Evolutionary conservation across 495 filamentous ascomycete genomes (phyloP).

Genomic region (Polyplosphaeria fusca): DNA sequence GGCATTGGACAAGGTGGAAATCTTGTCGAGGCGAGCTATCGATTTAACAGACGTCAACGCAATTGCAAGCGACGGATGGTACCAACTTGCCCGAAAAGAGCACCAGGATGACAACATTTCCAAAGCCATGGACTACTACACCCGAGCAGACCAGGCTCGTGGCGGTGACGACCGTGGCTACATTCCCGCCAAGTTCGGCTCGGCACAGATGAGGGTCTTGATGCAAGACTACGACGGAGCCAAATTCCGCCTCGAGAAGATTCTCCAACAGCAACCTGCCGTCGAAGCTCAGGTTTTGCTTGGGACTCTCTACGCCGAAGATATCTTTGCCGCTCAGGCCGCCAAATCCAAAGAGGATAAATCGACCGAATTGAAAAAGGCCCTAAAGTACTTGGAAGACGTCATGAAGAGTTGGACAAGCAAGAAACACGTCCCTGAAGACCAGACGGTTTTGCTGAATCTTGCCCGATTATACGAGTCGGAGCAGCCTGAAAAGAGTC

Average conservation of each 20-base stretch:
- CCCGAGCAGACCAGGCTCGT: constrained; percentile 80
- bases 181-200: constrained; percentile 87
- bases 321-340: constrained; percentile 76
- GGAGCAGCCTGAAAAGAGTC: constrained; percentile 80
- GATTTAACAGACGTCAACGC: constrained; percentile 92
- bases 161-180: constrained; percentile 85
- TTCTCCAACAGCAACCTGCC: constrained; percentile 78
- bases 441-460: constrained; percentile 87
- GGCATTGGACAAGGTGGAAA: constrained; percentile 72
- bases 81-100: constrained; percentile 82
- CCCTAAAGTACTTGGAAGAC: constrained; percentile 72
- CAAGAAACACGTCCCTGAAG: constrained; percentile 73
- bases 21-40: constrained; percentile 86
- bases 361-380: constrained; percentile 73
- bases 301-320: constrained; percentile 86
- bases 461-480: constrained; percentile 85
- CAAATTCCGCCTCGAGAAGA: constrained; percentile 90
- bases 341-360: constrained; percentile 81
- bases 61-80: constrained; percentile 95
- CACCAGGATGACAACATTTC: constrained; percentile 68
- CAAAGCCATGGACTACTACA: constrained; percentile 76
- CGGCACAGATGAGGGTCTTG: constrained; percentile 79
- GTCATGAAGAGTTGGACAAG: constrained; percentile 90
- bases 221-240: constrained; percentile 84
- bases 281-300: constrained; percentile 89